phyloP scores from a whole-genome alignment of 176 grass and related monocot species.

The Oryza officinalis region DNA sequence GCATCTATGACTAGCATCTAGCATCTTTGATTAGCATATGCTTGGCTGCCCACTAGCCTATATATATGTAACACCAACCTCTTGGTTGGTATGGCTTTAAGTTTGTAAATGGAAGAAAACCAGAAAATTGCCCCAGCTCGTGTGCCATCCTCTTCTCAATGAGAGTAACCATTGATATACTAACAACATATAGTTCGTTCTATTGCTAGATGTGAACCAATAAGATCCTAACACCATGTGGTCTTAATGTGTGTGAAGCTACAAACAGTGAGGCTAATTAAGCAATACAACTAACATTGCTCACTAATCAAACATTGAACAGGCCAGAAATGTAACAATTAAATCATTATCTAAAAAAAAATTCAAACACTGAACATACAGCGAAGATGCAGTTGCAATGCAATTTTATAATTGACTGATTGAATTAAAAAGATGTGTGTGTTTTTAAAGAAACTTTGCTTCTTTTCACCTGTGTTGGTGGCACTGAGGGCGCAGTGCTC shows the following conservation, averaged over 20 bases:
- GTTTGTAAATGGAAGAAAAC: too few relatives aligned
- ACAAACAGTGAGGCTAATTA: background rate
- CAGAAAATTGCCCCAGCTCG: too few relatives aligned
- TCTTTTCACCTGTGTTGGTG: conserved; percentile 53
- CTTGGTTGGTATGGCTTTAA: too few relatives aligned
- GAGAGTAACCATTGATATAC: too few relatives aligned
- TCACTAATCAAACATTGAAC: background rate
- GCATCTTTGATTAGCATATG: too few relatives aligned
- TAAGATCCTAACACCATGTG: background rate
- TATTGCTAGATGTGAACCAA: background rate
- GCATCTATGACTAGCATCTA: too few relatives aligned
- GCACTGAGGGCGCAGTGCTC: conserved; percentile 39
- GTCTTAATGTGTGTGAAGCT: background rate
- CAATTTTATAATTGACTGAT: background rate
- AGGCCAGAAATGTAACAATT: background rate
- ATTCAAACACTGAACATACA: background rate
- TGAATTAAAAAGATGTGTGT: background rate
- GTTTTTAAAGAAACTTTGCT: background rate
- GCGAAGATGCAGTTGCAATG: background rate
- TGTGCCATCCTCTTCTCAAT: too few relatives aligned
- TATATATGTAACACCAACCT: too few relatives aligned
- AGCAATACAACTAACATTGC: conserved; percentile 11
- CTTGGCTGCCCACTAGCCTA: too few relatives aligned
- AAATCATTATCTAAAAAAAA: background rate
- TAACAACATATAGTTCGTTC: background rate